Evolutionary conservation across 352 stramenopile species (phyloP).

Genomic region (Phytophthora constricta): DNA sequence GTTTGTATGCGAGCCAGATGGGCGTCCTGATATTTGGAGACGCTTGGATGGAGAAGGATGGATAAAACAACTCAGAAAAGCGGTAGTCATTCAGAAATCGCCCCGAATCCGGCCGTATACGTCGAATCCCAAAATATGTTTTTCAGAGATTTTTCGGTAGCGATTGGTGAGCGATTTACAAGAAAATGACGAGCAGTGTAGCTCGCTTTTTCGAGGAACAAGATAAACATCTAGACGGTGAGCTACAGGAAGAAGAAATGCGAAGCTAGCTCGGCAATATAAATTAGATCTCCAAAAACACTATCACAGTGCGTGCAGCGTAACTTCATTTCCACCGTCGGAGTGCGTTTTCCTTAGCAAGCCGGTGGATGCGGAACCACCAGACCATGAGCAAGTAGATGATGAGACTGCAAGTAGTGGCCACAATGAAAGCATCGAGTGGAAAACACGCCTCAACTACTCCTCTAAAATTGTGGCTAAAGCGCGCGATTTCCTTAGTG

Average conservation of each 20-base stretch:
- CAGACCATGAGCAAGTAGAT: neutral
- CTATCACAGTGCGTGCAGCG: neutral
- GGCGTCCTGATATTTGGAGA: neutral
- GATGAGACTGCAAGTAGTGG: neutral
- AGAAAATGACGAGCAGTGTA: neutral
- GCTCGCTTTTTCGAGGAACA: neutral
- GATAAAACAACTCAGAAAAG: neutral
- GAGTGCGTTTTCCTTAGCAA: slow-evolving; percentile 15
- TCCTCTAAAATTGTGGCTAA: neutral
- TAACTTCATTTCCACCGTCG: slow-evolving; percentile 2
- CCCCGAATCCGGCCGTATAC: neutral
- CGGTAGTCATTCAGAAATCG: slow-evolving; percentile 2
- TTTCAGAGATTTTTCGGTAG: neutral
- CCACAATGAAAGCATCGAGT: neutral
- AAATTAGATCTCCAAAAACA: slow-evolving; percentile 10
- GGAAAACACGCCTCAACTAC: slow-evolving; percentile 1
- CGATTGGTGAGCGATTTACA: neutral
- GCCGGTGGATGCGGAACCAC: neutral
- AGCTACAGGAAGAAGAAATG: slow-evolving; percentile 12
- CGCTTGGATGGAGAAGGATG: slow-evolving; percentile 8
- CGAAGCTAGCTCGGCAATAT: slow-evolving; percentile 4
- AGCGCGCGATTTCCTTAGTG: neutral
- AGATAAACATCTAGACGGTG: neutral
- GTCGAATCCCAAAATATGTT: neutral
- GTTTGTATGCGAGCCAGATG: neutral